These are phyloP conservation scores for Podospora australis DNA, from an alignment of 495 filamentous ascomycete species.

Conservation along the genomic window DNA sequence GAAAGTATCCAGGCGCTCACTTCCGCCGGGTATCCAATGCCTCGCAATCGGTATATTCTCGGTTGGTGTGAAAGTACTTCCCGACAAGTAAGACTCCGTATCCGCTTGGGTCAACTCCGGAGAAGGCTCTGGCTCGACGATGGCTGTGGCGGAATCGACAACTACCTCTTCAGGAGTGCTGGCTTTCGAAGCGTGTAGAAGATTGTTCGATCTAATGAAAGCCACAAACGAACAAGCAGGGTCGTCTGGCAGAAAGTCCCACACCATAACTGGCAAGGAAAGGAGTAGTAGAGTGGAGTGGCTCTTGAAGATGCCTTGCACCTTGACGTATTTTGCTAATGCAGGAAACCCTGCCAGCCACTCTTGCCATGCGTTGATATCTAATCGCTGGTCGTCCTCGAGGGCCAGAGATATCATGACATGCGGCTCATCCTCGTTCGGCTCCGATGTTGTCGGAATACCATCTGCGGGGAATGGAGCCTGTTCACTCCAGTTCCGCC, in stretches of 20 bases:
- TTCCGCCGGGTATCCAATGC: background rate
- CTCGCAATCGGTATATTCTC: conserved; percentile 6
- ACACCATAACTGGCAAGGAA: conserved; percentile 45
- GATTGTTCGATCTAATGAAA: conserved; percentile 46
- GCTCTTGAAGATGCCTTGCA: conserved; percentile 49
- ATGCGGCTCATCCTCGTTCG: conserved; percentile 40
- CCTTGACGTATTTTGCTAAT: conserved; percentile 43
- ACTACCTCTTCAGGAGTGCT: background rate
- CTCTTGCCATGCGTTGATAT: conserved; percentile 41
- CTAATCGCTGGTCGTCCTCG: conserved; percentile 42
- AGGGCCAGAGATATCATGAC: conserved; percentile 49
- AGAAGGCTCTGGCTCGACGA: background rate
- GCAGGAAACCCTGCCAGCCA: conserved; percentile 43
- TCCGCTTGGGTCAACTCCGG: conserved; percentile 13
- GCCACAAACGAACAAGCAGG: conserved; percentile 46
- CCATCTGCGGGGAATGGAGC: conserved; percentile 13
- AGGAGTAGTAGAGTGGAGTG: conserved; percentile 45
- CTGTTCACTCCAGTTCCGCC: conserved; percentile 13
- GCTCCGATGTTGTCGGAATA: conserved; percentile 24
- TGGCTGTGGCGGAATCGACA: background rate
- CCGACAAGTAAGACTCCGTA: conserved; percentile 23
- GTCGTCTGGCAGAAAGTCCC: conserved; percentile 46
- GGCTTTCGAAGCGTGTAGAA: conserved; percentile 12
- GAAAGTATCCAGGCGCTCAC: conserved; percentile 1
- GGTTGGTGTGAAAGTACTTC: conserved; percentile 21